Conservation (phyloP, 768 basidiomycete genomes). For the Trametes cubensis region DNA sequence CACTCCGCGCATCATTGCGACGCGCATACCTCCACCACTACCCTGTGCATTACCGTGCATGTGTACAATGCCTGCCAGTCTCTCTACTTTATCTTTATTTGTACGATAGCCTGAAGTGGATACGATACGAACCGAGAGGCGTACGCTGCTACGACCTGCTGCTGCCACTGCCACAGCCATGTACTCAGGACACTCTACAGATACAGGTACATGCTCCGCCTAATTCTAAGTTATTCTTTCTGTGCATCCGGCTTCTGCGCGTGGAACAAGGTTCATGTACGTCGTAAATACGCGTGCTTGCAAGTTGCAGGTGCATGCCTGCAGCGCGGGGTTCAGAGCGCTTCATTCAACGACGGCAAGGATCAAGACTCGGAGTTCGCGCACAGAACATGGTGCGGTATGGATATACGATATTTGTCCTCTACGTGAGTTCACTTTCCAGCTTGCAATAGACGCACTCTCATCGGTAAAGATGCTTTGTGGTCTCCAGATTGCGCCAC, state of each 20-base stretch:
- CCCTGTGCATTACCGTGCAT: neutral
- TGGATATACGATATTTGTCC: neutral
- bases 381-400: neutral
- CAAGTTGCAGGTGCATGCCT: too few relatives aligned
- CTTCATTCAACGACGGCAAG: too few relatives aligned
- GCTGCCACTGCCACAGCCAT: neutral
- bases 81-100: constrained; percentile 14
- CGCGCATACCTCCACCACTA: neutral
- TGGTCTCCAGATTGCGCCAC: constrained; percentile 4
- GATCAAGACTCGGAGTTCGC: too few relatives aligned
- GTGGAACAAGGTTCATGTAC: too few relatives aligned
- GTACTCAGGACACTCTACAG: neutral
- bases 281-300: too few relatives aligned
- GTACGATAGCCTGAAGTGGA: constrained; percentile 13
- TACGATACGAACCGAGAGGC: constrained; percentile 4
- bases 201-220: neutral
- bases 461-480: constrained; percentile 20
- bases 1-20: neutral
- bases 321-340: too few relatives aligned
- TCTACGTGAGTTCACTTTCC: neutral
- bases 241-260: too few relatives aligned
- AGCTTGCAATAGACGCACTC: constrained; percentile 6
- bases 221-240: neutral
- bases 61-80: neutral
- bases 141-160: neutral